Percentiles rank a stretch among this genome's conserved stretches.
Conservation (phyloP, 2,329 filamentous ascomycete genomes). For the Alternaria panax region DNA sequence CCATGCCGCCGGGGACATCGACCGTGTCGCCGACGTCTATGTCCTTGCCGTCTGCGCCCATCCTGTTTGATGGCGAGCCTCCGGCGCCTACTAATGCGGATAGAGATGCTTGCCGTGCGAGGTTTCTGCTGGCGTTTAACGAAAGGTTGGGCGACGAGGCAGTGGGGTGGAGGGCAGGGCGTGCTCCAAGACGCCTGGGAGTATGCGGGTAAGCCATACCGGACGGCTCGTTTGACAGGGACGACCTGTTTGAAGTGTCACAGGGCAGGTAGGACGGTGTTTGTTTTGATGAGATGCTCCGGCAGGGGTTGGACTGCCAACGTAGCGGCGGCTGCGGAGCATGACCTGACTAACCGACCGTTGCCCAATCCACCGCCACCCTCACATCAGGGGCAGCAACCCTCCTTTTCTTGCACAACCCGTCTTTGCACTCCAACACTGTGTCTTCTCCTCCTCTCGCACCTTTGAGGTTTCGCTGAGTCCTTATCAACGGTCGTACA, state of each 20-base stretch:
- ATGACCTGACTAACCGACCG: constrained; percentile 17
- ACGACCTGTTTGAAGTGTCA: constrained; percentile 19
- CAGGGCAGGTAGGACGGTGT: constrained; percentile 20
- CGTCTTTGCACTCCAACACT: not conserved
- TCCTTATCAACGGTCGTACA: not conserved
- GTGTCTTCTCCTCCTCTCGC: not conserved
- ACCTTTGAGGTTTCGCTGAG: not conserved
- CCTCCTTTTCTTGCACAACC: constrained; percentile 3
- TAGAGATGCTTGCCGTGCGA: constrained; percentile 74
- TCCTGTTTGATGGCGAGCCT: constrained; percentile 49
- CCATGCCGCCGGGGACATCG: constrained; percentile 93
- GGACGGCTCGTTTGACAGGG: constrained; percentile 17
- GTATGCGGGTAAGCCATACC: constrained; percentile 53
- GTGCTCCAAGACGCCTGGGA: constrained; percentile 49
- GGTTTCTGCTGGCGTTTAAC: constrained; percentile 53
- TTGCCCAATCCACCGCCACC: constrained; percentile 9
- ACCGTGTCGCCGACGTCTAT: constrained; percentile 82
- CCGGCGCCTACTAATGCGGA: constrained; percentile 69
- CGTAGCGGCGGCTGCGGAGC: constrained; percentile 8
- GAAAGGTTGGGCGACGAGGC: constrained; percentile 54
- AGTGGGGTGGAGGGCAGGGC: constrained; percentile 52
- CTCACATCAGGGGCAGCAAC: not conserved
- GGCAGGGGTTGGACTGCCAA: constrained; percentile 12
- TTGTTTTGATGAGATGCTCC: constrained; percentile 20
- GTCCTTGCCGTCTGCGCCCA: constrained; percentile 58